Base-by-base conservation (phyloP, 2,329 filamentous ascomycete species). In the Colletotrichum tabaci region DNA sequence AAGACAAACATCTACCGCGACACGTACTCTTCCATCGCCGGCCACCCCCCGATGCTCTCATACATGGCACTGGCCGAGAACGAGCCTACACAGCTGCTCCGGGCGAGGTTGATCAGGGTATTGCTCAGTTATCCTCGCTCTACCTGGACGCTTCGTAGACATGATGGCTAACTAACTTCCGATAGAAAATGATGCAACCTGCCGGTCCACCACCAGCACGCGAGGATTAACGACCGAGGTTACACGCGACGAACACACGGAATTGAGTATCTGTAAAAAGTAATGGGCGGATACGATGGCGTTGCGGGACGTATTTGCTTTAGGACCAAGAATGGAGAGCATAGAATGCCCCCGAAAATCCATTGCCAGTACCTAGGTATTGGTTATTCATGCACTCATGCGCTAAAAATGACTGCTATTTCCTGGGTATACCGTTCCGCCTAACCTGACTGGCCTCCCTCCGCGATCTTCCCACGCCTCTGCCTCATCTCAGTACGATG, bases 1-100 rank as follows among this genome's bases (percentile, higher is more conserved):
- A 93, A 93, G 61, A 95, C 93, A 72, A 99, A 98, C 85, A 96
- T 98, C 80, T 90, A 95, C 80, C 95, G 96, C 81, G 96, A 99
- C 85, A 97, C 93, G 26, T 95, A 96, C 80, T 90, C 95, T 23
- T 95, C 92, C 74, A 95, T 97, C 77, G 89, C 96, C 74, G 96
- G 96, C 23, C 96, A 99, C 80, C 93, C 95, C 18, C 93, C 95
- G 9, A 87, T 98, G 72, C 87, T 98, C 18, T 91, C 93, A 49
- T 98, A 98, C 82, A 95, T 98, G 87, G 89, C 93, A 21, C 91
- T 98, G 61, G 96, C 95, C 0, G 91, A 97, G 85, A 96, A 96
- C 58, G 94, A 97, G 81, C 89, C 93, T 7, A 87, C 92, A 69
- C 92, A 95, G 82, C 94, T 95, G 82, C 90, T 96, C 64, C 88